Base-by-base conservation (phyloP, 2,329 filamentous ascomycete genomes). In the Gnomoniopsis sp. region DNA sequence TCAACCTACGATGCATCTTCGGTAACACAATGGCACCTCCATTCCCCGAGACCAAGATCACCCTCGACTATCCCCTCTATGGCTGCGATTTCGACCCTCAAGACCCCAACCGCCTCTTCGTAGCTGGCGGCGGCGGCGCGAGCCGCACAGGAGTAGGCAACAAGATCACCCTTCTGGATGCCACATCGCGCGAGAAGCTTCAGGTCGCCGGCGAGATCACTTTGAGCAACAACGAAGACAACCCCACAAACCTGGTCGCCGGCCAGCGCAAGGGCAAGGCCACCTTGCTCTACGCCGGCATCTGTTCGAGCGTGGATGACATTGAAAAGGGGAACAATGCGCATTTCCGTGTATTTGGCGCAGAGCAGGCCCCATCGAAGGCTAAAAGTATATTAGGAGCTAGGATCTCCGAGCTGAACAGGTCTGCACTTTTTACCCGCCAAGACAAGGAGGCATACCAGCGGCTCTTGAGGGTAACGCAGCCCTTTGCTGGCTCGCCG, bases 61-160 rank as follows among this genome's bases (percentile, higher is more conserved):
- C 85, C 57, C 83, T 96, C 64, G 84, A 86, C 59, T 97, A 93
- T 73, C 93, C 93, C 51, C 83, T 96, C 60, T 96, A 92, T 73
- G 86, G 89, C 57, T 89, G 91, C 71, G 92, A 92, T 69, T 97
- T 96, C 73, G 91, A 96, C 70, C 90, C 89, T 53, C 83, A 88
- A 68, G 87, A 96, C 76, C 82, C 88, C 60, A 84, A 84, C 63
- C 87, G 87, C 63, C 79, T 97, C 23, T 77, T 96, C 10, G 90
- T 96, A 41, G 91, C 88, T 61, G 93, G 93, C 54, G 93, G 93
- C 62, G 93, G 93, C 64, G 93, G 93, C 53, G 87, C 90, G 64
- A 87, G 89, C 51, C 85, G 86, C 64, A 91, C 85, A 65, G 92
- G 91, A 48, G 90, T 96, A 22, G 86, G 87, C 58, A 96, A 96